Evolutionary conservation across 306 rosid genomes (phyloP).

Genomic region (Gynostemma pentaphyllum): DNA sequence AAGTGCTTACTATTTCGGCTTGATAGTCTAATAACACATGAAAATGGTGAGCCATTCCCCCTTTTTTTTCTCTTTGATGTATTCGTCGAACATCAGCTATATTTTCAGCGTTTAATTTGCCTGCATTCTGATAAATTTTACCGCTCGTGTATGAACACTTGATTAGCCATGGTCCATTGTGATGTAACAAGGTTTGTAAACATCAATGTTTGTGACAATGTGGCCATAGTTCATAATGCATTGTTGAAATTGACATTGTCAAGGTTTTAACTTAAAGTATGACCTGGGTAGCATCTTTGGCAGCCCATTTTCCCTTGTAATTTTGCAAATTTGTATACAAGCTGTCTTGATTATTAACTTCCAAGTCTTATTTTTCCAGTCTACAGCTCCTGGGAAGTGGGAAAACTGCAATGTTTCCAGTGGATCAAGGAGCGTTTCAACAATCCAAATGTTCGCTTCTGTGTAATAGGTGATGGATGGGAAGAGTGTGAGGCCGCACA

Average conservation of each 20-base stretch:
- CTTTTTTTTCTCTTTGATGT: conserved; percentile 9
- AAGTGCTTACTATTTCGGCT: conserved; percentile 85
- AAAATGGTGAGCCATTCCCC: conserved; percentile 42
- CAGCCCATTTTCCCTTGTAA: background rate
- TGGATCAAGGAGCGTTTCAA: conserved; percentile 73
- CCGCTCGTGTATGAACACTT: background rate
- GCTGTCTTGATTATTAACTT: background rate
- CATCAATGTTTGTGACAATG: background rate
- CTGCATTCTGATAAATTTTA: background rate
- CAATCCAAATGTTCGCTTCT: conserved; percentile 58
- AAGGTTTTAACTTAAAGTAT: background rate
- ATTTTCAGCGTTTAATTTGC: background rate
- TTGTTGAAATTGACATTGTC: too few species aligned
- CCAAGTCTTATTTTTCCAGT: conserved; percentile 30
- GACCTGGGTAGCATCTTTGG: too few species aligned
- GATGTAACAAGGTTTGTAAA: background rate
- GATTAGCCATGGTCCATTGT: background rate
- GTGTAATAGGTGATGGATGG: conserved; percentile 86
- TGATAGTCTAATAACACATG: conserved; percentile 45
- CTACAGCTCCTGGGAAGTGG: conserved; percentile 88
- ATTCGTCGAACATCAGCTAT: background rate
- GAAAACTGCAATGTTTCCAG: conserved; percentile 60
- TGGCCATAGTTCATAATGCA: background rate
- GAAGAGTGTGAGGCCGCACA: conserved; percentile 90
- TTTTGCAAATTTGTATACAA: background rate